phyloP scores from a whole-genome alignment of 352 stramenopile genomes.

The Aphanomyces cochlioides region DNA sequence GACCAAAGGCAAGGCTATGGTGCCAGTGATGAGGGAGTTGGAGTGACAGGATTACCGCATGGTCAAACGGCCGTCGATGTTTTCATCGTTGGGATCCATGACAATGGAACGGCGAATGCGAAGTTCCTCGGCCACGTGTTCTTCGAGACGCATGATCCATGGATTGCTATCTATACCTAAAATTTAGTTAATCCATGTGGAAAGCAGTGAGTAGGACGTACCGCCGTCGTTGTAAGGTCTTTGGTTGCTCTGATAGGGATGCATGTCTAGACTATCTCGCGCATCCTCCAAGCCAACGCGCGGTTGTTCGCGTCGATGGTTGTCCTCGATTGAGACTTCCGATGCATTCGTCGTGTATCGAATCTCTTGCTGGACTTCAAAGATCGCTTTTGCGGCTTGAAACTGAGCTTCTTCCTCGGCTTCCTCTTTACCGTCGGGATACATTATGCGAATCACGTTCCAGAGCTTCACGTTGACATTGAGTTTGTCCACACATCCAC shows the following conservation, averaged over 20 bases:
- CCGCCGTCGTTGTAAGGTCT: no score
- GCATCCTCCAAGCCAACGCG: neutral
- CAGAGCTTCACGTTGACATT: constrained; percentile 23
- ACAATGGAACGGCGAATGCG: constrained; percentile 56
- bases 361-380: constrained; percentile 4
- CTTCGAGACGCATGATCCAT: constrained; percentile 59
- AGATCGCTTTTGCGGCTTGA: constrained; percentile 1
- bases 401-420: constrained; percentile 8
- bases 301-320: neutral
- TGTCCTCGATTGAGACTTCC: neutral
- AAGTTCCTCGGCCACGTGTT: constrained; percentile 47
- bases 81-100: constrained; percentile 59
- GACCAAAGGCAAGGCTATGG: constrained; percentile 14
- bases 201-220: no score
- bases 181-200: no score
- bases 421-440: neutral
- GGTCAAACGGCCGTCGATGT: constrained; percentile 53
- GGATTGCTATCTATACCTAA: neutral
- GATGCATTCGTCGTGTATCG: neutral
- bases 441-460: constrained; percentile 24
- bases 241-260: no score
- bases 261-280: no score
- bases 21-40: neutral
- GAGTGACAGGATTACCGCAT: constrained; percentile 53
- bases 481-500: neutral